phyloP scores from a whole-genome alignment of 306 rosid genomes.

The Gastrolobium villosum region DNA sequence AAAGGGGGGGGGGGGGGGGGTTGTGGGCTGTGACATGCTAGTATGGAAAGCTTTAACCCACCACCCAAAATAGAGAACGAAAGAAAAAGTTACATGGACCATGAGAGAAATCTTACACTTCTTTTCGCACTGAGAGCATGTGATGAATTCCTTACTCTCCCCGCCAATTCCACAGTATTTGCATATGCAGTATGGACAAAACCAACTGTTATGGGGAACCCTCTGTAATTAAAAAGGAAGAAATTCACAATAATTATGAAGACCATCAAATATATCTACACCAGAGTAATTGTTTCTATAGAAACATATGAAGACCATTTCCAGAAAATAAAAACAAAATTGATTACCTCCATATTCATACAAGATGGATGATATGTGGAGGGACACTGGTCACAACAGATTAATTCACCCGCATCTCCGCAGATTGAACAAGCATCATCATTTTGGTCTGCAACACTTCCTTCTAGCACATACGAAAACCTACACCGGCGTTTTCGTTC shows the following conservation, averaged over 20 bases:
- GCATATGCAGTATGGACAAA: conserved; percentile 58
- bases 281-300: not conserved
- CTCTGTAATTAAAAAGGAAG: conserved; percentile 39
- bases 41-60: not conserved
- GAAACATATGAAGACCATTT: not conserved
- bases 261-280: not conserved
- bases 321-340: not conserved
- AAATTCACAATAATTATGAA: not conserved
- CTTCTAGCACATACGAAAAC: not conserved
- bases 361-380: conserved; percentile 54
- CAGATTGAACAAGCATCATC: conserved; percentile 53
- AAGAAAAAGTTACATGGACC: not conserved
- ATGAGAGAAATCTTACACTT: conserved; percentile 39
- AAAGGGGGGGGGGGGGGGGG: not conserved
- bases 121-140: conserved; percentile 53
- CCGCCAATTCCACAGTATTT: conserved; percentile 40
- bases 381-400: conserved; percentile 59
- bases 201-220: conserved; percentile 50
- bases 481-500: not conserved
- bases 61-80: not conserved
- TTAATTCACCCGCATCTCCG: conserved; percentile 59
- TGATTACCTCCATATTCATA: conserved; percentile 52
- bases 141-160: conserved; percentile 20
- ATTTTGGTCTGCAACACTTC: conserved; percentile 30
- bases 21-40: not conserved